Evolutionary conservation across 768 basidiomycete species (phyloP), one percentile per base, ranked within the genome.

Genomic region (Tylopilus felleus): DNA sequence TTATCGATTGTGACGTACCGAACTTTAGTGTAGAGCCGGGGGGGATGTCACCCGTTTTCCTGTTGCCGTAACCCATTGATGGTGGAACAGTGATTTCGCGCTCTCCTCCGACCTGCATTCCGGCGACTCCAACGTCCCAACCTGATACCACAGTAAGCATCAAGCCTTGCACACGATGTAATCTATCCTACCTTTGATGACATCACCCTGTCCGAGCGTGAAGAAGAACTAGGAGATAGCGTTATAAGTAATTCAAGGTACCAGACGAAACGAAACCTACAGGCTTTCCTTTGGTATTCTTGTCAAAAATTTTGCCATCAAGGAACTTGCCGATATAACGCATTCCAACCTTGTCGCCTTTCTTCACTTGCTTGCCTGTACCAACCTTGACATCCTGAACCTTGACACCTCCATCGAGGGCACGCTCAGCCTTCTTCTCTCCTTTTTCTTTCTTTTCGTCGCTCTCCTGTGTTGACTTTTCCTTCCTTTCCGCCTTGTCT

Each of bases 21-120:
- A 96, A 96, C 57, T 75, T 77, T 48, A 96, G 78, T 16, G 88
- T 93, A 7, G 93, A 85, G 70, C 88, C 89, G 38, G 83, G 64
- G 48, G 93, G 93, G 52, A 96, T 94, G 10, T 68, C 79, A 3
- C 56, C 58, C 7, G 72, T 73, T 64, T 85, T 85, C 64, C 74
- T 76, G 59, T 74, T 80, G 41, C 95, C 96, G 58, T 89, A 90
- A 19, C 69, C 88, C 75, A 90, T 77, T 27, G 75, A 64, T 14
- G 88, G 74, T 41, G 91, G 92, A 46, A 94, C 79, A 40, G 78
- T 84, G 60, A 98, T 75, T 53, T 84, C 73, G 47, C 96, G 83
- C 73, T 98, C 94, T 25, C 95, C 94, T 38, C 85, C 88, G 38
- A 87, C 83, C 62, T 90, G 86, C 94, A 98, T 97, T 31, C 96